Conservation (phyloP, 345 rosid species). For the Gossypium longicalyx region DNA sequence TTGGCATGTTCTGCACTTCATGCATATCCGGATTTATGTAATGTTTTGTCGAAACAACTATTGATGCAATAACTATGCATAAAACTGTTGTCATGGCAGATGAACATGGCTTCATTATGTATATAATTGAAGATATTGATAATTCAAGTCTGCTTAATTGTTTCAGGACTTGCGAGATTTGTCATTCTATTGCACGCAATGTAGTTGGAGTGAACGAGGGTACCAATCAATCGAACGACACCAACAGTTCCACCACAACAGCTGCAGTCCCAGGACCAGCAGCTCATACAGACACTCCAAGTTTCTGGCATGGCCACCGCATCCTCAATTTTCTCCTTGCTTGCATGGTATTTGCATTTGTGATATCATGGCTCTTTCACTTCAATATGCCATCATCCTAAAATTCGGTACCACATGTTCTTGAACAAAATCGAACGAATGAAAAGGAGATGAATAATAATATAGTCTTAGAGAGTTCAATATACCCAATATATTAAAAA, state of each 20-base stretch:
- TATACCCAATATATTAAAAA: no score
- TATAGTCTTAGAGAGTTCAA: no score
- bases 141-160: background rate
- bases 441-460: no score
- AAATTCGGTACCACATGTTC: slow-evolving; percentile 7
- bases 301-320: slow-evolving; percentile 84
- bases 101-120: background rate
- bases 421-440: background rate
- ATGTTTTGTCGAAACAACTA: background rate
- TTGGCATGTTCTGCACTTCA: background rate
- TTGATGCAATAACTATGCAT: background rate
- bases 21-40: background rate
- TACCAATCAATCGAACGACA: slow-evolving; percentile 36
- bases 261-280: slow-evolving; percentile 23
- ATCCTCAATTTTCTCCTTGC: slow-evolving; percentile 68
- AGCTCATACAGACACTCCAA: slow-evolving; percentile 46
- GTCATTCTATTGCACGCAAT: slow-evolving; percentile 68
- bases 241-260: slow-evolving; percentile 21
- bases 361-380: slow-evolving; percentile 80
- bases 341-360: slow-evolving; percentile 71
- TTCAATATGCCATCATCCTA: slow-evolving; percentile 53
- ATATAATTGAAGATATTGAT: background rate
- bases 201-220: slow-evolving; percentile 48
- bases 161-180: slow-evolving; percentile 84
- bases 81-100: background rate